phyloP scores from a whole-genome alignment of 768 basidiomycete species.

The Podaxis pistillaris region DNA sequence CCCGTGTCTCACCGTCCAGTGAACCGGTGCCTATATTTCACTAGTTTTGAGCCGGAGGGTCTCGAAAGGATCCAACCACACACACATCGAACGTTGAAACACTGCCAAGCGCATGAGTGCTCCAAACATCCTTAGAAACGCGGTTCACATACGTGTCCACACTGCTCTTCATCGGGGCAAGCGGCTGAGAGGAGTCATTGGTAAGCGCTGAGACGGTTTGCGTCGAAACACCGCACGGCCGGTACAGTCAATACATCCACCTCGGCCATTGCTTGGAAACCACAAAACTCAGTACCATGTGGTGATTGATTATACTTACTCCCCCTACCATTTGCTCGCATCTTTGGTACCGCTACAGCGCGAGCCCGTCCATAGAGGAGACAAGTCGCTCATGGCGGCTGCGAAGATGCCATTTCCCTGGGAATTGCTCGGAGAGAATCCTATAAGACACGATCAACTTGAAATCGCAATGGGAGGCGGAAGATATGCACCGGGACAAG shows the following conservation, averaged over 20 bases:
- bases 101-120: constrained; percentile 9
- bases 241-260: constrained; percentile 25
- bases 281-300: neutral
- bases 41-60: neutral
- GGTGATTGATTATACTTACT: neutral
- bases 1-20: constrained; percentile 24
- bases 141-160: constrained; percentile 14
- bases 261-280: constrained; percentile 20
- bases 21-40: constrained; percentile 19
- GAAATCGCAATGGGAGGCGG: neutral
- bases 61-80: neutral
- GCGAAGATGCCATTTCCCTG: constrained; percentile 29
- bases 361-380: constrained; percentile 29
- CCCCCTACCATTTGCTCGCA: constrained; percentile 17
- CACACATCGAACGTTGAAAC: constrained; percentile 28
- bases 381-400: constrained; percentile 29
- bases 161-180: constrained; percentile 16
- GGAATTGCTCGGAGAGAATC: constrained; percentile 25
- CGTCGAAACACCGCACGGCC: constrained; percentile 22
- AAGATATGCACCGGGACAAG: constrained; percentile 8
- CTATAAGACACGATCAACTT: constrained; percentile 1
- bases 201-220: neutral
- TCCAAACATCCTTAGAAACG: neutral
- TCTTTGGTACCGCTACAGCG: constrained; percentile 26
- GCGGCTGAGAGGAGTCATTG: constrained; percentile 4